Conservation (phyloP, 2,329 filamentous ascomycete species). For the Colletotrichum caudatum region DNA sequence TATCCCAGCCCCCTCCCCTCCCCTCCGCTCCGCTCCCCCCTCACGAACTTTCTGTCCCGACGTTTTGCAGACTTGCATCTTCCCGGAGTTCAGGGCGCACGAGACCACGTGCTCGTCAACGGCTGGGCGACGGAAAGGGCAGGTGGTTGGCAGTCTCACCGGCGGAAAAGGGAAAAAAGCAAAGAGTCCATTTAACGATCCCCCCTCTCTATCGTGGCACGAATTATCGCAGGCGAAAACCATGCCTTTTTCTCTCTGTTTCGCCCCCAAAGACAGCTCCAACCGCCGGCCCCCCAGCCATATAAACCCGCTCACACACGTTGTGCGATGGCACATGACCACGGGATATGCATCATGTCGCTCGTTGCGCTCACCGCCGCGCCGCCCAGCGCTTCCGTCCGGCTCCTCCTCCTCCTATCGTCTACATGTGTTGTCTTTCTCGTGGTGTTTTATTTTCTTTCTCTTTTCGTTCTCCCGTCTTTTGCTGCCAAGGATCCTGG, state of each 20-base stretch:
- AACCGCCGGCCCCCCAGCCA: slow-evolving; percentile 15
- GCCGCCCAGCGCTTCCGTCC: not conserved
- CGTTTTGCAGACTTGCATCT: slow-evolving; percentile 5
- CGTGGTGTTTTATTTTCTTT: not conserved
- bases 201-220: slow-evolving; percentile 29
- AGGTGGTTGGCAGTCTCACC: not conserved
- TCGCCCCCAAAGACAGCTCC: not conserved
- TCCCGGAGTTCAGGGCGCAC: slow-evolving; percentile 10
- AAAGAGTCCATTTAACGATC: slow-evolving; percentile 14
- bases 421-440: not conserved
- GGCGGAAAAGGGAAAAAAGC: not conserved
- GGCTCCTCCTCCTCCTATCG: not conserved
- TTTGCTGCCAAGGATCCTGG: not conserved
- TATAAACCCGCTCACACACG: slow-evolving; percentile 7
- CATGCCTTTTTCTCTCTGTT: not conserved
- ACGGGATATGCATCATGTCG: slow-evolving; percentile 25
- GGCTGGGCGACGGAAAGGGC: not conserved
- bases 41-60: slow-evolving; percentile 1
- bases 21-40: no score
- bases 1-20: slow-evolving; percentile 4
- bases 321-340: slow-evolving; percentile 39
- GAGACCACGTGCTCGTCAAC: slow-evolving; percentile 31
- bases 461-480: not conserved
- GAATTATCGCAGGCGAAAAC: slow-evolving; percentile 16
- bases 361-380: slow-evolving; percentile 36